These are phyloP conservation scores for Rhizopus arrhizus DNA, from an alignment of 371 early-diverging fungal species.

Conservation along the genomic window DNA sequence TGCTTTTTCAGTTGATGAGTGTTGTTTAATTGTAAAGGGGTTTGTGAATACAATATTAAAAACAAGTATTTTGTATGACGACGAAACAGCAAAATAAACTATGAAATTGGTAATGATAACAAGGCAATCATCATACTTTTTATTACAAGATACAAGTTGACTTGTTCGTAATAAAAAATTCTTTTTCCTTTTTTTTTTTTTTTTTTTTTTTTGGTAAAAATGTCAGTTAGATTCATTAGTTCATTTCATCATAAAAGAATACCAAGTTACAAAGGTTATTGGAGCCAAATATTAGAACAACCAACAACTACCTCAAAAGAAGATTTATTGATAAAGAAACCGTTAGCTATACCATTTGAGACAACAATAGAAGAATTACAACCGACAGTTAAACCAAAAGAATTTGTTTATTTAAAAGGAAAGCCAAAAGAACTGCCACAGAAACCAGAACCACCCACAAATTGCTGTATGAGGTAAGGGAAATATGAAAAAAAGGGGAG, in stretches of 20 bases:
- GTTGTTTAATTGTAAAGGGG: too few species aligned
- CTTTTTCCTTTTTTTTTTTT: neutral
- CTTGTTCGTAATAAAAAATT: too few species aligned
- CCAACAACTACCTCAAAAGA: conserved; percentile 7
- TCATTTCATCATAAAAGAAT: conserved; percentile 19
- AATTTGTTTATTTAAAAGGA: conserved; percentile 31
- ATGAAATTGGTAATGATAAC: too few species aligned
- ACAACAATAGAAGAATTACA: neutral
- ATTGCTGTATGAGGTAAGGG: conserved; percentile 52
- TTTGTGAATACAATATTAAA: too few species aligned
- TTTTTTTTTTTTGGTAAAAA: neutral
- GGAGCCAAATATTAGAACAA: conserved; percentile 34
- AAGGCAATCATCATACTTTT: too few species aligned
- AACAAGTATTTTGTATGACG: too few species aligned
- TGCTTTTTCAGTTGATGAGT: neutral
- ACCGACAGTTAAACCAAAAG: neutral
- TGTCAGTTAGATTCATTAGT: conserved; percentile 10
- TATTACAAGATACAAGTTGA: too few species aligned
- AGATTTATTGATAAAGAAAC: conserved; percentile 1
- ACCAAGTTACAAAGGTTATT: conserved; percentile 44
- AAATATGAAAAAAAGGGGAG: conserved; percentile 10
- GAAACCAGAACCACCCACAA: conserved; percentile 40
- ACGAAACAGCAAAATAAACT: too few species aligned
- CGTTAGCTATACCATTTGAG: conserved; percentile 19
- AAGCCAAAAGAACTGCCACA: conserved; percentile 28